Conservation (phyloP, 352 stramenopile genomes). For the Plasmopara halstedii region DNA sequence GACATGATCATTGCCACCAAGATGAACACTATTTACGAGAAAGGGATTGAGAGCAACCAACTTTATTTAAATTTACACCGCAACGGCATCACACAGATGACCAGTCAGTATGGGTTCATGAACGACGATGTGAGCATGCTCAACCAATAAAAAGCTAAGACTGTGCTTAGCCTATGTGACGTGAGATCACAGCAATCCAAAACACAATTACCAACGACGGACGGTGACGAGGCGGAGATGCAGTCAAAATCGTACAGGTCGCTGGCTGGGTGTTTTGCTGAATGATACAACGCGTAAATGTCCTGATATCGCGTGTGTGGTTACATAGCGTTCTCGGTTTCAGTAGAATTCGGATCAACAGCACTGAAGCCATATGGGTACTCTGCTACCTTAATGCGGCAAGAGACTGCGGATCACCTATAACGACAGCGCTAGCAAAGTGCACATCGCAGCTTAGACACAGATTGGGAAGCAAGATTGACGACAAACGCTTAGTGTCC, state of each 20-base stretch:
- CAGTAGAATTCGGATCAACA: background rate
- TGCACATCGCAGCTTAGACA: background rate
- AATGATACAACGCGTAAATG: background rate
- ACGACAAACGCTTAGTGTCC: background rate
- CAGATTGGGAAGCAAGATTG: background rate
- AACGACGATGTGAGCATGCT: background rate
- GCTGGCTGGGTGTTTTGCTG: background rate
- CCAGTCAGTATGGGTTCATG: background rate
- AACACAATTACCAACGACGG: background rate
- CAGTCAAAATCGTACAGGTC: background rate
- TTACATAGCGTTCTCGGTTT: background rate
- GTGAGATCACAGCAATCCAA: background rate
- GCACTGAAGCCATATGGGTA: background rate
- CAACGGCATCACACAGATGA: background rate
- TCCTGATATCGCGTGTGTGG: background rate
- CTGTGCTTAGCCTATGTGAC: background rate
- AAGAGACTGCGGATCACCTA: background rate
- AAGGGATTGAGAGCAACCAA: background rate
- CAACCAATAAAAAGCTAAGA: no score
- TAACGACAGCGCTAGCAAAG: background rate
- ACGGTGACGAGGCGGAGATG: background rate
- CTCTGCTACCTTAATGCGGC: background rate
- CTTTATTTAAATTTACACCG: background rate
- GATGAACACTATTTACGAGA: background rate
- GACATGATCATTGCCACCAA: conserved; percentile 13